These are phyloP conservation scores for Skeletonema menzelii DNA, from an alignment of 108 stramenopile species.

Conservation along the genomic window DNA sequence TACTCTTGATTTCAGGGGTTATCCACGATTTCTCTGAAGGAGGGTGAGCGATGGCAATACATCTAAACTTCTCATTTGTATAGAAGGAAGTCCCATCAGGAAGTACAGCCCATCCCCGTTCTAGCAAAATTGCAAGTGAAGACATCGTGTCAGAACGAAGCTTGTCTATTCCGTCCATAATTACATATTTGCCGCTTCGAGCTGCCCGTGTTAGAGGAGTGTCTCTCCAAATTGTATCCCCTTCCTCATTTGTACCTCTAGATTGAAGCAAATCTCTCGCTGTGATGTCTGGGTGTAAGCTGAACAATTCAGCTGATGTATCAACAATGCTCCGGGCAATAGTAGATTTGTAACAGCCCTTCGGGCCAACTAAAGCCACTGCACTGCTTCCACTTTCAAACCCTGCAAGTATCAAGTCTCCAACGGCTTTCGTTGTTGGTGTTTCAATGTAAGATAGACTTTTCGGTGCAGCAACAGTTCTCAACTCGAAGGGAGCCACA, in stretches of 20 bases:
- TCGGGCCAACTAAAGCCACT: constrained; percentile 64
- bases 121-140: constrained; percentile 55
- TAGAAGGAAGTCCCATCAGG: constrained; percentile 67
- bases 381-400: constrained; percentile 52
- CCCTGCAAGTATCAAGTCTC: constrained; percentile 53
- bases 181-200: constrained; percentile 46
- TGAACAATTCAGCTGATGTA: constrained; percentile 57
- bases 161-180: constrained; percentile 88
- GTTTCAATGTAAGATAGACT: constrained; percentile 31
- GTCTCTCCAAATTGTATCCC: constrained; percentile 79
- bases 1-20: constrained; percentile 52
- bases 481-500: not conserved
- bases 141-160: constrained; percentile 63
- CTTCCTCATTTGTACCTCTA: constrained; percentile 60
- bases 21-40: constrained; percentile 56
- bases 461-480: not conserved
- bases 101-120: constrained; percentile 51
- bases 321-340: constrained; percentile 52
- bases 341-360: constrained; percentile 76
- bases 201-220: constrained; percentile 77
- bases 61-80: constrained; percentile 27
- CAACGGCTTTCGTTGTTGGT: constrained; percentile 33
- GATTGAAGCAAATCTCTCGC: constrained; percentile 74
- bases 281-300: constrained; percentile 75
- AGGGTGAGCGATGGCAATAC: constrained; percentile 55